Evolutionary conservation across 2,329 filamentous ascomycete species (phyloP).

Genomic region (Nemania sp.): DNA sequence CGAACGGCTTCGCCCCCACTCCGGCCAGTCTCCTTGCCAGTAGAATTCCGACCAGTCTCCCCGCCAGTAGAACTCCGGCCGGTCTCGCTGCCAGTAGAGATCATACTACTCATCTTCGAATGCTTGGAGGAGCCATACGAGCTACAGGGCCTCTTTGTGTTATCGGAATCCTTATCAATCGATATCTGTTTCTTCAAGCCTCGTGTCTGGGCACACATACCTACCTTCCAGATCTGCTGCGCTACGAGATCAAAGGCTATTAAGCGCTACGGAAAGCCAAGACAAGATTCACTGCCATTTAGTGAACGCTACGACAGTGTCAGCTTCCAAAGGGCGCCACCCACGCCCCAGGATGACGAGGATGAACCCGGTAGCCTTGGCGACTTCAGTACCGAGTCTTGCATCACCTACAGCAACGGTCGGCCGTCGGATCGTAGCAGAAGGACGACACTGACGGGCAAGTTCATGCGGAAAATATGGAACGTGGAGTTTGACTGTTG

Average conservation of each 20-base stretch:
- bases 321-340: no score
- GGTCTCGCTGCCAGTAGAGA: not conserved
- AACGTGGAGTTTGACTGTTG: no score
- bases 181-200: constrained; percentile 1
- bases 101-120: not conserved
- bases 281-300: not conserved
- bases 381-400: no score
- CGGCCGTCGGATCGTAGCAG: no score
- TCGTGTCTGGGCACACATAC: constrained; percentile 12
- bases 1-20: no score
- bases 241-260: constrained; percentile 7
- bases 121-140: not conserved
- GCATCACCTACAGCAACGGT: no score
- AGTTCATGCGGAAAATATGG: no score
- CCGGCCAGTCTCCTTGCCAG: no score
- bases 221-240: constrained; percentile 9
- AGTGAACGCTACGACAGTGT: not conserved
- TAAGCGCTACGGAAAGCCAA: constrained; percentile 2
- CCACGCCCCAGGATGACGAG: no score
- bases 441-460: no score
- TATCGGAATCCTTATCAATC: no score
- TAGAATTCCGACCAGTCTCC: not conserved
- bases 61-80: not conserved
- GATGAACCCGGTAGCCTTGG: no score
- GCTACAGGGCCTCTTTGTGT: not conserved